These are phyloP conservation scores for Pleurozium schreberi DNA, from an alignment of 225 moss, liverwort and hornwort species.

Conservation along the genomic window DNA sequence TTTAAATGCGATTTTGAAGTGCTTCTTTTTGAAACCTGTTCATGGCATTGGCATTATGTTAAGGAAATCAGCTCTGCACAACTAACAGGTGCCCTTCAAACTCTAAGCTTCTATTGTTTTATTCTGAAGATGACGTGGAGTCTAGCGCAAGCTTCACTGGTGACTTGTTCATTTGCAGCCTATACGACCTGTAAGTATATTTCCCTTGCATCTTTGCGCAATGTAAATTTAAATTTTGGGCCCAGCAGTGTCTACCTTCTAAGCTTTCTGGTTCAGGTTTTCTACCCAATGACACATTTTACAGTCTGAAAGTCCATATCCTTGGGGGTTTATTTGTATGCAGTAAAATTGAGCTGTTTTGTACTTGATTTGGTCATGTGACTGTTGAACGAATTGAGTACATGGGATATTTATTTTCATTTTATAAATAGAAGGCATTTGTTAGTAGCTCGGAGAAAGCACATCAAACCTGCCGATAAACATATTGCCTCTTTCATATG, in stretches of 20 bases:
- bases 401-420: not conserved
- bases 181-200: not conserved
- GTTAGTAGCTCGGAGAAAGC: not conserved
- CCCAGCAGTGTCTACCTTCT: not conserved
- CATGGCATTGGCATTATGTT: not conserved
- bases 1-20: not conserved
- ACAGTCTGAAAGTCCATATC: not conserved
- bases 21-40: not conserved
- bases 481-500: not conserved
- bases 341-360: not conserved
- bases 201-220: not conserved
- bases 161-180: not conserved
- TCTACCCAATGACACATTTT: not conserved
- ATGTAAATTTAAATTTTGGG: not conserved
- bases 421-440: not conserved
- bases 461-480: not conserved
- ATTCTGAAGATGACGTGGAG: not conserved
- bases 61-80: not conserved
- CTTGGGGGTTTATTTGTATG: not conserved
- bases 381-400: not conserved
- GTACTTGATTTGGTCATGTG: not conserved
- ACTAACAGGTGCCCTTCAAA: not conserved
- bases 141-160: not conserved
- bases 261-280: not conserved
- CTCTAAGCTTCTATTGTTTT: not conserved